A percentile compares a stretch with the other conserved stretches of the same genome.
Evolutionary conservation across 768 basidiomycete genomes (phyloP).

Genomic region (Mycena vitilis): DNA sequence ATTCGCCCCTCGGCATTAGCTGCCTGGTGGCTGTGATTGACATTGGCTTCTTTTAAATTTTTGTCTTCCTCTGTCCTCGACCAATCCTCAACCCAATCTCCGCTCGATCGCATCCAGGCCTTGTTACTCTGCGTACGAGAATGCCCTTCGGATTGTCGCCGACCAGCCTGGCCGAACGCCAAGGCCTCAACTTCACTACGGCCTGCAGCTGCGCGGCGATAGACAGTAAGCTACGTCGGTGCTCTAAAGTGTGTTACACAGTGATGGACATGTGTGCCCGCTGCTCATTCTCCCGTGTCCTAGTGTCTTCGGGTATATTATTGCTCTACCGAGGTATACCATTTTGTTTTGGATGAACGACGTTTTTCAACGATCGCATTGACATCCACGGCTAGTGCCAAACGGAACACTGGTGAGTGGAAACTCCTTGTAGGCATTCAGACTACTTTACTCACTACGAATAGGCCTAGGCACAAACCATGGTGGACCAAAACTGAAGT

Average conservation of each 20-base stretch:
- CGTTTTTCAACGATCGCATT: not conserved
- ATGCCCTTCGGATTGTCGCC: too few relatives aligned
- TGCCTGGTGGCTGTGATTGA: too few relatives aligned
- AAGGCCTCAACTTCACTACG: too few relatives aligned
- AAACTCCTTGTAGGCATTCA: not conserved
- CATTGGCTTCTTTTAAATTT: too few relatives aligned
- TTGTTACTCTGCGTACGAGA: too few relatives aligned
- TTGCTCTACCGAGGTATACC: constrained; percentile 6
- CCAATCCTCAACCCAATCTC: too few relatives aligned
- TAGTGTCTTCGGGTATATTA: constrained; percentile 12
- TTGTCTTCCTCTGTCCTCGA: too few relatives aligned
- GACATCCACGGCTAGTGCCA: constrained; percentile 10
- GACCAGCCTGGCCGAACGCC: too few relatives aligned
- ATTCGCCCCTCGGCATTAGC: too few relatives aligned
- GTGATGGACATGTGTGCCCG: too few relatives aligned
- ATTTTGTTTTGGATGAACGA: not conserved
- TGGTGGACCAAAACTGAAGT: not conserved
- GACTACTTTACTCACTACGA: too few relatives aligned
- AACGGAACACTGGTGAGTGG: not conserved
- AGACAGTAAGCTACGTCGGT: not conserved
- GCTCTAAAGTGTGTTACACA: not conserved
- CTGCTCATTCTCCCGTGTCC: not conserved
- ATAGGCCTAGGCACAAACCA: constrained; percentile 6
- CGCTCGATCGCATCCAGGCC: too few relatives aligned
- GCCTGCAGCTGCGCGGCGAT: not conserved